These are phyloP conservation scores for Ascosphaera pollenicola DNA, from an alignment of 2,329 filamentous ascomycete genomes.

Conservation along the genomic window DNA sequence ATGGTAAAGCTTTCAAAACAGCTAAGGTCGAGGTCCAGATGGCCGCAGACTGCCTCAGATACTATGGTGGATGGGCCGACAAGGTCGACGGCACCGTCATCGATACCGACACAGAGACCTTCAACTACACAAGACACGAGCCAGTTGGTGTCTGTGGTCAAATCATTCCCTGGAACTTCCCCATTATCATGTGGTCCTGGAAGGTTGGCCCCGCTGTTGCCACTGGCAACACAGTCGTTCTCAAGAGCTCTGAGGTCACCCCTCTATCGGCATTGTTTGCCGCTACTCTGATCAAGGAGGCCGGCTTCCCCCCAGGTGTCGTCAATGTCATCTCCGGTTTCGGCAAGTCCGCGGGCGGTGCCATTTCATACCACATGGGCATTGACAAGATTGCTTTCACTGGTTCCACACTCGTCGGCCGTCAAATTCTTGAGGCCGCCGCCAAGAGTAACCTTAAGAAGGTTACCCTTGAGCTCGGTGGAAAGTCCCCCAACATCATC, in stretches of 20 bases:
- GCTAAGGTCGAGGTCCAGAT: constrained; percentile 48
- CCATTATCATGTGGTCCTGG: constrained; percentile 50
- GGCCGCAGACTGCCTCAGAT: constrained; percentile 52
- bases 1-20: constrained; percentile 21
- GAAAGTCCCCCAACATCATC: constrained; percentile 40
- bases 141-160: constrained; percentile 65
- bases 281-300: constrained; percentile 38
- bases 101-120: constrained; percentile 54
- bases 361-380: constrained; percentile 46
- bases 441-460: constrained; percentile 43
- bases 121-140: constrained; percentile 69
- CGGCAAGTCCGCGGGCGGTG: constrained; percentile 46
- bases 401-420: constrained; percentile 49
- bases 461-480: constrained; percentile 43
- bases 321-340: constrained; percentile 47
- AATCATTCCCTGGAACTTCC: constrained; percentile 74
- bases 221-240: constrained; percentile 40
- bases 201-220: constrained; percentile 41
- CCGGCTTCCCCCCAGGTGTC: constrained; percentile 42
- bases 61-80: constrained; percentile 85
- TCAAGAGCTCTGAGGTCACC: constrained; percentile 45
- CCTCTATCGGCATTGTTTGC: constrained; percentile 45
- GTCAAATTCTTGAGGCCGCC: constrained; percentile 42
- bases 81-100: constrained; percentile 81
- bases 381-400: constrained; percentile 42